Evolutionary conservation across 116 monocot species (phyloP).

Genomic region (Cymodocea nodosa): DNA sequence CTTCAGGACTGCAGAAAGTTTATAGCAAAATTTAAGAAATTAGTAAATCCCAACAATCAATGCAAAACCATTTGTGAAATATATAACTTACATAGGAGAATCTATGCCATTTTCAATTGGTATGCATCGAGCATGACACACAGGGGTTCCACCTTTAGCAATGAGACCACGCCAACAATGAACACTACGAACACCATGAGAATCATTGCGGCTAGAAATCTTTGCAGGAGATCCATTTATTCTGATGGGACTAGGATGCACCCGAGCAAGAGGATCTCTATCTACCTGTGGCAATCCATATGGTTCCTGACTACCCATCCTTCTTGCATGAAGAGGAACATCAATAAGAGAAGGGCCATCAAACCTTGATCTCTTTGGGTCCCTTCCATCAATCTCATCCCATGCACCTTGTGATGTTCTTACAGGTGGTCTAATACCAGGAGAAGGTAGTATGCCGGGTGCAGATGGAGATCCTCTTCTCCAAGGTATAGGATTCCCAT

Average conservation of each 20-base stretch:
- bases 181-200: conserved; percentile 15
- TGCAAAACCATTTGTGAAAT: background rate
- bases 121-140: conserved; percentile 67
- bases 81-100: conserved; percentile 44
- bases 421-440: conserved; percentile 14
- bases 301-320: conserved; percentile 14
- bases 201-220: conserved; percentile 7
- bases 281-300: conserved; percentile 14
- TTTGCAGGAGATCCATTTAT: conserved; percentile 1
- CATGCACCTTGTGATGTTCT: conserved; percentile 20
- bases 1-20: conserved; percentile 61
- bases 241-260: conserved; percentile 19
- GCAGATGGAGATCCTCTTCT: conserved; percentile 34
- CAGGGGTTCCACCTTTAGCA: conserved; percentile 65
- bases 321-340: conserved; percentile 16
- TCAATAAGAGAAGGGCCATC: conserved; percentile 17
- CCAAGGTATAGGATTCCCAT: conserved; percentile 11
- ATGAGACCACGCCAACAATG: conserved; percentile 61
- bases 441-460: conserved; percentile 25
- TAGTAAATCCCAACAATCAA: background rate
- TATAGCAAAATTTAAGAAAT: background rate
- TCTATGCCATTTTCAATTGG: conserved; percentile 51
- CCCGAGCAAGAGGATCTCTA: conserved; percentile 13
- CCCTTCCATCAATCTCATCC: conserved; percentile 57
- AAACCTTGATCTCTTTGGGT: conserved; percentile 55